Evolutionary conservation across 1,139 yeast genomes (phyloP).

Genomic region (Pneumocystis canis): DNA sequence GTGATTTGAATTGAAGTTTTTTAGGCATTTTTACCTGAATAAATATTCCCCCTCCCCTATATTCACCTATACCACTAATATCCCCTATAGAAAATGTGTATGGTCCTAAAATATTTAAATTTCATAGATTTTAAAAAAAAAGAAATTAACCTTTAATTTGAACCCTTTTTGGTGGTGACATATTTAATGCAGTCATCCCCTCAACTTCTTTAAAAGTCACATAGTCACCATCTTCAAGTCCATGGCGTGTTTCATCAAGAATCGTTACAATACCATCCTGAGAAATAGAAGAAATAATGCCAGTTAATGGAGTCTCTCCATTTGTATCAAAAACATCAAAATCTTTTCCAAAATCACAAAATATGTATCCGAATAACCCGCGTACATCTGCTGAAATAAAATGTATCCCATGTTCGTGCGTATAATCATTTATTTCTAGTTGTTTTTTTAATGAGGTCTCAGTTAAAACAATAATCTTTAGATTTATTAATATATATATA

Average conservation of each 20-base stretch:
- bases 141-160: constrained; percentile 37
- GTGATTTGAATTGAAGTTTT: constrained; percentile 45
- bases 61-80: constrained; percentile 32
- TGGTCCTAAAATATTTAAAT: constrained; percentile 41
- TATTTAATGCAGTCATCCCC: constrained; percentile 47
- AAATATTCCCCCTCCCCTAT: constrained; percentile 73
- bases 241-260: constrained; percentile 84
- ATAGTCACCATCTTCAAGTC: constrained; percentile 79
- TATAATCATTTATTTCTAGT: constrained; percentile 54
- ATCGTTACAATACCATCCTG: constrained; percentile 82
- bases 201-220: constrained; percentile 80
- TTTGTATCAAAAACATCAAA: constrained; percentile 72
- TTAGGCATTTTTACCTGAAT: constrained; percentile 82
- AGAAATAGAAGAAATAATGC: constrained; percentile 65
- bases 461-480: constrained; percentile 52
- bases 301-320: constrained; percentile 83
- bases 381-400: constrained; percentile 69
- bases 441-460: constrained; percentile 63
- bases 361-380: constrained; percentile 78
- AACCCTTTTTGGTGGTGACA: constrained; percentile 41
- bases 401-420: constrained; percentile 60
- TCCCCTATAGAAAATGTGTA: constrained; percentile 66
- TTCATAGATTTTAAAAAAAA: background rate
- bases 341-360: constrained; percentile 75
- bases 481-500: background rate